phyloP scores from a whole-genome alignment of 441 rosid species.

The Brassica hybrid region DNA sequence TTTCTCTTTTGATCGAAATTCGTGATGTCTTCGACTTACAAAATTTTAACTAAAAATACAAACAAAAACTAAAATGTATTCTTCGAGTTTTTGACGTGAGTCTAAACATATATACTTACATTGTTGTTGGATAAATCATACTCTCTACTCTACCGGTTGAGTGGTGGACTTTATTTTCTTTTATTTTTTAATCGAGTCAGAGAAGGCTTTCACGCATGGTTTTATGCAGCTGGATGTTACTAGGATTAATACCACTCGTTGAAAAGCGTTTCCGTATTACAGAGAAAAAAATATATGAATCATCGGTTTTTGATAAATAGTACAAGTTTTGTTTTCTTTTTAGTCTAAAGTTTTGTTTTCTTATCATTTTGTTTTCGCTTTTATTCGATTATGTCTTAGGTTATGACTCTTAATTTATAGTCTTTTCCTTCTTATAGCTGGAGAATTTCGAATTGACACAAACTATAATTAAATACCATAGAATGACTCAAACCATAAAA shows the following conservation, averaged over 20 bases:
- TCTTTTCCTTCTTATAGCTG: background rate
- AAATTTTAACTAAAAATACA: background rate
- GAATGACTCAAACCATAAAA: background rate
- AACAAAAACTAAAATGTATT: background rate
- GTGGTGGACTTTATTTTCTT: background rate
- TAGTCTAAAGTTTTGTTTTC: background rate
- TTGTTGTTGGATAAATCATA: background rate
- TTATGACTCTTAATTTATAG: background rate
- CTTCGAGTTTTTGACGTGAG: background rate
- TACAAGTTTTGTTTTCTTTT: background rate
- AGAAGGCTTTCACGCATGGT: conserved; percentile 14
- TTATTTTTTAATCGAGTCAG: background rate
- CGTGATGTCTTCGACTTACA: background rate
- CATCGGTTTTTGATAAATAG: background rate
- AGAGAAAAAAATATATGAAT: background rate
- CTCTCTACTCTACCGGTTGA: conserved; percentile 8
- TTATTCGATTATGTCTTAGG: background rate
- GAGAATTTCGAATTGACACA: background rate
- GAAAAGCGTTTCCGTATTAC: conserved; percentile 8
- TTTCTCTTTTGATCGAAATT: background rate
- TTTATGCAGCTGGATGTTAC: conserved; percentile 13
- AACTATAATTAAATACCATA: background rate
- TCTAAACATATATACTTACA: background rate
- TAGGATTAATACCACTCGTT: conserved; percentile 4
- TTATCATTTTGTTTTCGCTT: background rate